Evolutionary conservation across 2,329 filamentous ascomycete species (phyloP).

Genomic region (Alternaria gaisen): DNA sequence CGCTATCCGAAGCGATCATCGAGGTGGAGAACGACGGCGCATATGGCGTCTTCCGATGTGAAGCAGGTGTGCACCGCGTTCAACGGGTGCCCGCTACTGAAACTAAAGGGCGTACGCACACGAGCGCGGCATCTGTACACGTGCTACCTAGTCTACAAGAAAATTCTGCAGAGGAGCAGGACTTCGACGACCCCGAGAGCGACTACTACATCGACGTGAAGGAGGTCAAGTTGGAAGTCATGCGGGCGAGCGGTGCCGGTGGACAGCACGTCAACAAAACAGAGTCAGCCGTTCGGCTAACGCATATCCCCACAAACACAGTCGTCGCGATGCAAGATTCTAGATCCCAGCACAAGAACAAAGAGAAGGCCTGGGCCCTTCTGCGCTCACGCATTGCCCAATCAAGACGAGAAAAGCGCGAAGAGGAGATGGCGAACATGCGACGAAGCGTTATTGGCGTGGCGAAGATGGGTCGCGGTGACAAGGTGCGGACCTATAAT

Average conservation of each 20-base stretch:
- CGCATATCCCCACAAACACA: constrained; percentile 86
- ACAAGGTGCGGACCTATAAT: constrained; percentile 96
- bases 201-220: constrained; percentile 89
- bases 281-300: constrained; percentile 92
- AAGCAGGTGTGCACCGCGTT: constrained; percentile 94
- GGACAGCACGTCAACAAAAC: constrained; percentile 99
- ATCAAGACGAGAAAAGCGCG: constrained; percentile 78
- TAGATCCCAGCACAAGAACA: constrained; percentile 88
- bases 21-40: constrained; percentile 80
- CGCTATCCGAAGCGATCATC: constrained; percentile 86
- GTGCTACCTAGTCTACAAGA: constrained; percentile 85
- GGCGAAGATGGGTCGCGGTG: constrained; percentile 82
- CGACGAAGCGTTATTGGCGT: constrained; percentile 82
- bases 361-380: constrained; percentile 85
- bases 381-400: constrained; percentile 85
- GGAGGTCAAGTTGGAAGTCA: constrained; percentile 86
- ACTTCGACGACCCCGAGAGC: constrained; percentile 84
- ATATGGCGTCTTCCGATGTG: constrained; percentile 82
- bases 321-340: constrained; percentile 93
- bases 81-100: constrained; percentile 94
- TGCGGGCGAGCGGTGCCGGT: constrained; percentile 90
- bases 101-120: constrained; percentile 89
- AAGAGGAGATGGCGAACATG: constrained; percentile 78
- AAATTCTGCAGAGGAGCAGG: constrained; percentile 58
- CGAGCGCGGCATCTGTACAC: constrained; percentile 89